phyloP scores from a whole-genome alignment of 805 yeast species.

The Candida maris region DNA sequence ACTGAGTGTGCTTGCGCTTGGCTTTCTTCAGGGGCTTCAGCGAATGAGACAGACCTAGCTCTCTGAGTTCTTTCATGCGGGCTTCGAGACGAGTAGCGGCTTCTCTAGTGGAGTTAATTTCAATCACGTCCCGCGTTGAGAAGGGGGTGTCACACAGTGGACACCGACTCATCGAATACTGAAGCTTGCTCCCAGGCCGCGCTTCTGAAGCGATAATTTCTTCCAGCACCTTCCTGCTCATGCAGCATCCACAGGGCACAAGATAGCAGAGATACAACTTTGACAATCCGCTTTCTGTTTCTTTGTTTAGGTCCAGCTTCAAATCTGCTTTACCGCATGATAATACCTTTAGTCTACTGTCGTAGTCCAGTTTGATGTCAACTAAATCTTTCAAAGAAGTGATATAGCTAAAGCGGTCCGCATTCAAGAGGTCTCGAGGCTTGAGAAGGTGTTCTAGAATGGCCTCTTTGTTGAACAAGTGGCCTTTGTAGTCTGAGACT shows the following conservation, averaged over 20 bases:
- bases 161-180: constrained; percentile 25
- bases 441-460: constrained; percentile 54
- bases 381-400: constrained; percentile 24
- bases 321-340: constrained; percentile 39
- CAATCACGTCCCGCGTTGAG: constrained; percentile 30
- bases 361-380: constrained; percentile 28
- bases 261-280: constrained; percentile 38
- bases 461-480: constrained; percentile 59
- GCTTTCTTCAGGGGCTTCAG: constrained; percentile 23
- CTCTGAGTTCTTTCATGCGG: constrained; percentile 16
- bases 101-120: constrained; percentile 22
- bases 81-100: constrained; percentile 8
- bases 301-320: constrained; percentile 33
- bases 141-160: constrained; percentile 37
- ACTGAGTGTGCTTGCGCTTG: constrained; percentile 2
- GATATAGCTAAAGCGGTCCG: constrained; percentile 30
- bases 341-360: constrained; percentile 20
- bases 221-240: constrained; percentile 31
- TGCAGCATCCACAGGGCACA: constrained; percentile 43
- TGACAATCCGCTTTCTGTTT: constrained; percentile 10
- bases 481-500: constrained; percentile 68
- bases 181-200: neutral
- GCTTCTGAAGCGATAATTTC: constrained; percentile 17
- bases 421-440: constrained; percentile 20
- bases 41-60: constrained; percentile 36